phyloP scores from a whole-genome alignment of 441 rosid species.

The Erodium texanum region DNA sequence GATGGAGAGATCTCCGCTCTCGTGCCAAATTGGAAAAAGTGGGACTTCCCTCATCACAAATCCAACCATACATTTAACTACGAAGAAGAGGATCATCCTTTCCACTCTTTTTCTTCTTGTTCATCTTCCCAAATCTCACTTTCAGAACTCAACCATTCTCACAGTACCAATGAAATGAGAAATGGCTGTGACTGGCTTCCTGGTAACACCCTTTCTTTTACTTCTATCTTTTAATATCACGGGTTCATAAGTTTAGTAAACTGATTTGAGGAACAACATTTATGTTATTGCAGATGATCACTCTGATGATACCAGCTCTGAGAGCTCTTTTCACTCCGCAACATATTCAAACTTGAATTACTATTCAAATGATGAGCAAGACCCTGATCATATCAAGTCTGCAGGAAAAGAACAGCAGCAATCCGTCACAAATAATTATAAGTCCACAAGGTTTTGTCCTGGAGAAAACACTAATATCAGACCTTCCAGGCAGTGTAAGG shows the following conservation, averaged over 20 bases:
- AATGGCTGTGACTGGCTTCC: slow-evolving; percentile 32
- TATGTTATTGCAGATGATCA: slow-evolving; percentile 48
- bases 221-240: too few species aligned
- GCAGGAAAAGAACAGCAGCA: slow-evolving; percentile 26
- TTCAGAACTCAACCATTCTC: slow-evolving; percentile 27
- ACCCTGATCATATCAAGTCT: slow-evolving; percentile 20
- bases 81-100: slow-evolving; percentile 43
- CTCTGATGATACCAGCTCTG: slow-evolving; percentile 58
- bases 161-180: slow-evolving; percentile 8
- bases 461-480: slow-evolving; percentile 29
- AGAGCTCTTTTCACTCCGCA: slow-evolving; percentile 60
- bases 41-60: slow-evolving; percentile 20
- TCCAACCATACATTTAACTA: slow-evolving; percentile 20
- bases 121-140: slow-evolving; percentile 54
- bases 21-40: slow-evolving; percentile 33
- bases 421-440: slow-evolving; percentile 16
- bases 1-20: slow-evolving; percentile 44
- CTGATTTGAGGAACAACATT: too few species aligned
- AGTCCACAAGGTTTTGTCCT: slow-evolving; percentile 48
- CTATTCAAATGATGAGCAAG: slow-evolving; percentile 39
- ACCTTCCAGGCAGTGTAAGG: slow-evolving; percentile 20
- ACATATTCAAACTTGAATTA: slow-evolving; percentile 53
- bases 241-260: too few species aligned
- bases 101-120: slow-evolving; percentile 42
- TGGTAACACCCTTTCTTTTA: slow-evolving; percentile 30